Base-by-base conservation (phyloP, 352 stramenopile genomes). In the Pythium diclinum region DNA sequence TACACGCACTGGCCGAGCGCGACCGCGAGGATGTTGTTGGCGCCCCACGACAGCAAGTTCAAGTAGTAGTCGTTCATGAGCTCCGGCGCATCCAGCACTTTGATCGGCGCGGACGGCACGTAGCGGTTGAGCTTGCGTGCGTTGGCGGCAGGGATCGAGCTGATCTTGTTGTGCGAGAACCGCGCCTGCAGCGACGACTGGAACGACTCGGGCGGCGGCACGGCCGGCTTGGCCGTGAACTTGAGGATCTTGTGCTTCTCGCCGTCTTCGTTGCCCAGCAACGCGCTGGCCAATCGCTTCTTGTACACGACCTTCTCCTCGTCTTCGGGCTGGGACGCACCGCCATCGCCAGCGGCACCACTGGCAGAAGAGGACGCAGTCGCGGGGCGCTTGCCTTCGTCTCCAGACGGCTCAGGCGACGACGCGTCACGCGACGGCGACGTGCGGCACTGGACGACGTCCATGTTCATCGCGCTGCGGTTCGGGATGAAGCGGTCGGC, bases 21-120 rank as follows among this genome's bases (percentile, higher is more conserved):
- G 6, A 99, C 96, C 3, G 97, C 97, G 25, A 99, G 76, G 49
- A 98, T 74, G 74, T 99, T 99, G 73, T 92, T 98, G 48, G 86
- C 74, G 56, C 95, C 94, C 97, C 97, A 99, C 44, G 95, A 98
- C 9, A 99, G 75, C 48, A 99, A 84, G 72, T 99, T 99, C 25
- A 99, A 80, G 74, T 99, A 99, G 83, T 99, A 99, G 74, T 99
- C 97, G 76, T 99, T 97, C 67, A 98, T 89, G 28, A 99, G 77
- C 71, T 99, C 97, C 0, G 97, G 97, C 30, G 97, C 97, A 78
- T 99, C 97, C 42, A 99, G 76, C 53, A 99, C 62, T 49, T 98
- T 96, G 63, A 92, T 93, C 13, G 97, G 97, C 13, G 96, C 94
- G 14, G 96, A 98, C 10, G 98, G 96, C 60, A 99, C 98, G 55